Evolutionary conservation across 805 yeast genomes (phyloP).

Genomic region (Lipomyces spencermartinsiae): DNA sequence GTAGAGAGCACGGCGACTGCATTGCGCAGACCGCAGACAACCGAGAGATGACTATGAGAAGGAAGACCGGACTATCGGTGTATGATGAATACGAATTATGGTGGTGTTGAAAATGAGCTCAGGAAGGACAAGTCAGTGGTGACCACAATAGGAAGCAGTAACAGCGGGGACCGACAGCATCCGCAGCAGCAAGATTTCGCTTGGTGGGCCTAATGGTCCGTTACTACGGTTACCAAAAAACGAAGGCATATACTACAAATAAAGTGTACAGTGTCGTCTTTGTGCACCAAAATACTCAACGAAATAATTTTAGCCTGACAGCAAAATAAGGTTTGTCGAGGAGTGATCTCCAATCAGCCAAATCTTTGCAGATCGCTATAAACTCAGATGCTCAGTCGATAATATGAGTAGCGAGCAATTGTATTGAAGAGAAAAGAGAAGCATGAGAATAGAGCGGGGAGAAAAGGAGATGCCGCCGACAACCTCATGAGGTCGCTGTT

Average conservation of each 20-base stretch:
- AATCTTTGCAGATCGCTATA: neutral
- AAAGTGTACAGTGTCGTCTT: neutral
- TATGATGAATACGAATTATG: neutral
- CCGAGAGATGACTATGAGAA: neutral
- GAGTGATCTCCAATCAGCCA: too few relatives aligned
- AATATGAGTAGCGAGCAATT: too few relatives aligned
- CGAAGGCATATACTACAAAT: neutral
- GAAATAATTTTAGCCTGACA: too few relatives aligned
- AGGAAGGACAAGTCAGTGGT: too few relatives aligned
- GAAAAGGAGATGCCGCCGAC: too few relatives aligned
- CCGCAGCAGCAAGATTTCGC: too few relatives aligned
- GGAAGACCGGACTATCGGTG: neutral
- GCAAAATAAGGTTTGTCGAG: neutral
- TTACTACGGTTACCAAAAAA: neutral
- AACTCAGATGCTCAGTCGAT: neutral
- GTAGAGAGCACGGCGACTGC: constrained; percentile 6
- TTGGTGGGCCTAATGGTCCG: neutral
- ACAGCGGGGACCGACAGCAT: too few relatives aligned
- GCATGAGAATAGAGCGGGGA: too few relatives aligned
- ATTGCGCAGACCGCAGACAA: constrained; percentile 3
- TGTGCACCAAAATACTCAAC: neutral
- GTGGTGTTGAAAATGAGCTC: neutral
- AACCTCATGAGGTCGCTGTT: too few relatives aligned
- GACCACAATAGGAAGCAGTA: too few relatives aligned
- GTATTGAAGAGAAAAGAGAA: too few relatives aligned